Evolutionary conservation across 441 rosid species (phyloP).

Genomic region (Syzygium syzygioides): DNA sequence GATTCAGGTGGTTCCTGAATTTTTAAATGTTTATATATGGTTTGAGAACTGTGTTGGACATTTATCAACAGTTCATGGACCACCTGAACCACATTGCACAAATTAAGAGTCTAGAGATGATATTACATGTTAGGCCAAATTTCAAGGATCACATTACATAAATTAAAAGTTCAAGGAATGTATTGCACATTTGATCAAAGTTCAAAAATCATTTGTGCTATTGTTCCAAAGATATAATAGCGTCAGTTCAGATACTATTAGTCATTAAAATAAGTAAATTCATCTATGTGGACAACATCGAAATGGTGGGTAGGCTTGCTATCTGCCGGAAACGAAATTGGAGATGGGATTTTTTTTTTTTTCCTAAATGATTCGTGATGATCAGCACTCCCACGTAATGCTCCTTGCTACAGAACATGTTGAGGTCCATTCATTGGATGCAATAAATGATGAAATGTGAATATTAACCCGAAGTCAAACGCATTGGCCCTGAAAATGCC

Average conservation of each 20-base stretch:
- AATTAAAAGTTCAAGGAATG: accelerated
- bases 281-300: neutral
- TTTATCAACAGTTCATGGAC: too few relatives aligned
- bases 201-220: neutral
- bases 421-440: neutral
- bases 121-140: neutral
- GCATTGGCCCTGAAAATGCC: neutral
- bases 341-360: neutral
- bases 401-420: neutral
- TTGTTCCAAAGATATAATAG: neutral
- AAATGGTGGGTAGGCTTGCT: neutral
- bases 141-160: neutral
- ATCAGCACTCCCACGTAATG: neutral
- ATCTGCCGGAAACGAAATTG: neutral
- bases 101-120: neutral
- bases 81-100: neutral
- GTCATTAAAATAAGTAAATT: neutral
- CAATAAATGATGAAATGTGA: neutral
- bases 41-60: accelerated
- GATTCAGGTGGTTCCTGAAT: too few relatives aligned
- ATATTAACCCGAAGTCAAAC: neutral
- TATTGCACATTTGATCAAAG: accelerated
- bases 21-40: too few relatives aligned
- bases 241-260: neutral
- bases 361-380: neutral